phyloP scores from a whole-genome alignment of 2,329 filamentous ascomycete genomes.

The Hypoxylon rubiginosum region DNA sequence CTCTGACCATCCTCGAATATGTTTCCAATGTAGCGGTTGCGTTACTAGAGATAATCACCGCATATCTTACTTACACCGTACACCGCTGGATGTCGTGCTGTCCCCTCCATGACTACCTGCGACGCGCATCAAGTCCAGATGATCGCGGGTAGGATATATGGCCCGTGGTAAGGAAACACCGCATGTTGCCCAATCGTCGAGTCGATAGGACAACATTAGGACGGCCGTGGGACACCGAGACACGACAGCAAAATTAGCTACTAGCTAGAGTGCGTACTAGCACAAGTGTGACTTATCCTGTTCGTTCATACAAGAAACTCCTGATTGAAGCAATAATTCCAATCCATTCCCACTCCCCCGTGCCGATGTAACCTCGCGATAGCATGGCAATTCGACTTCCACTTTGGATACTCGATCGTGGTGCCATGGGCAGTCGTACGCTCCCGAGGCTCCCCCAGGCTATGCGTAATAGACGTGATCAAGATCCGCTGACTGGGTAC shows the following conservation, averaged over 20 bases:
- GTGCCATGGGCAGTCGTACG: constrained; percentile 31
- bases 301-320: constrained; percentile 20
- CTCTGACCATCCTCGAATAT: constrained; percentile 13
- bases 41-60: constrained; percentile 21
- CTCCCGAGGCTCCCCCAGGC: neutral
- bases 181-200: constrained; percentile 27
- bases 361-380: constrained; percentile 36
- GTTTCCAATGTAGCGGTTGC: constrained; percentile 7
- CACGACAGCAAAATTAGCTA: constrained; percentile 26
- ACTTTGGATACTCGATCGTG: constrained; percentile 26
- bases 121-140: constrained; percentile 20
- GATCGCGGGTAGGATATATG: constrained; percentile 13
- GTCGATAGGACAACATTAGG: constrained; percentile 6
- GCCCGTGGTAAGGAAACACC: constrained; percentile 21
- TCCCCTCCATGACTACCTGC: constrained; percentile 26
- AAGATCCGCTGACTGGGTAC: constrained; percentile 37
- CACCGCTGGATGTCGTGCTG: constrained; percentile 18
- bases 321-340: constrained; percentile 24
- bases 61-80: constrained; percentile 18
- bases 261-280: constrained; percentile 9
- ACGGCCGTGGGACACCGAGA: constrained; percentile 12
- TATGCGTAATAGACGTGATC: constrained; percentile 27
- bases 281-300: constrained; percentile 20
- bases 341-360: constrained; percentile 23
- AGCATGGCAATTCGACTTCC: constrained; percentile 37